Evolutionary conservation across 2,329 filamentous ascomycete species (phyloP).

Genomic region (Clathrospora elynae): DNA sequence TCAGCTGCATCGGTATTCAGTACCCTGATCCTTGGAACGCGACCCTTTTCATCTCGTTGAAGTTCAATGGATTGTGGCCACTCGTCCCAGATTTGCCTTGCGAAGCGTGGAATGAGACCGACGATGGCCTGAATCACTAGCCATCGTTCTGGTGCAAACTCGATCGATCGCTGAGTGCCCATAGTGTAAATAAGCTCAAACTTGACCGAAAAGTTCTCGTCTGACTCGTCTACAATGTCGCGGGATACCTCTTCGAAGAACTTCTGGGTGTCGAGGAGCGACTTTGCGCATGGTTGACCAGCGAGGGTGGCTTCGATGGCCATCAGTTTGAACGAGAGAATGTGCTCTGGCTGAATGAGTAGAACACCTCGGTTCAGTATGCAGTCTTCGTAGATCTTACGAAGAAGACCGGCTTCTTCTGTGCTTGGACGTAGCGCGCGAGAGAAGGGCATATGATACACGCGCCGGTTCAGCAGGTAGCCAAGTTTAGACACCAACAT

Average conservation of each 20-base stretch:
- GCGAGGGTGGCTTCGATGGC: constrained; percentile 56
- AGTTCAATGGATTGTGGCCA: constrained; percentile 54
- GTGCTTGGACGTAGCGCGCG: constrained; percentile 51
- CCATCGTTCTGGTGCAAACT: constrained; percentile 63
- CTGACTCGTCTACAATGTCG: constrained; percentile 69
- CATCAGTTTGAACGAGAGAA: constrained; percentile 67
- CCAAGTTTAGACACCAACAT: constrained; percentile 61
- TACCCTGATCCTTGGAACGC: constrained; percentile 58
- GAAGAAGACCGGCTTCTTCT: constrained; percentile 46
- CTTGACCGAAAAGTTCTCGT: constrained; percentile 63
- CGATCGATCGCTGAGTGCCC: constrained; percentile 57
- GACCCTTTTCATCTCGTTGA: constrained; percentile 31
- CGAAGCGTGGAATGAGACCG: constrained; percentile 45
- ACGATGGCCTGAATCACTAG: constrained; percentile 60
- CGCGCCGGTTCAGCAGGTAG: constrained; percentile 59
- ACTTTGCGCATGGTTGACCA: constrained; percentile 20
- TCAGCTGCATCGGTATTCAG: constrained; percentile 67
- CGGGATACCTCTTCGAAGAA: constrained; percentile 54
- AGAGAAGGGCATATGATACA: constrained; percentile 65
- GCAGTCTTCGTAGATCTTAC: constrained; percentile 53
- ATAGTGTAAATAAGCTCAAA: constrained; percentile 69
- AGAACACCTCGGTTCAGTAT: constrained; percentile 59
- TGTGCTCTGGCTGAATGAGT: constrained; percentile 66
- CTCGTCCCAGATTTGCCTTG: constrained; percentile 30
- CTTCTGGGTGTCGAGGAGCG: constrained; percentile 37